Percentiles rank a stretch among this genome's conserved stretches.
These are phyloP conservation scores for Dittrichia graveolens DNA, from an alignment of 129 eudicot species.

Conservation along the genomic window DNA sequence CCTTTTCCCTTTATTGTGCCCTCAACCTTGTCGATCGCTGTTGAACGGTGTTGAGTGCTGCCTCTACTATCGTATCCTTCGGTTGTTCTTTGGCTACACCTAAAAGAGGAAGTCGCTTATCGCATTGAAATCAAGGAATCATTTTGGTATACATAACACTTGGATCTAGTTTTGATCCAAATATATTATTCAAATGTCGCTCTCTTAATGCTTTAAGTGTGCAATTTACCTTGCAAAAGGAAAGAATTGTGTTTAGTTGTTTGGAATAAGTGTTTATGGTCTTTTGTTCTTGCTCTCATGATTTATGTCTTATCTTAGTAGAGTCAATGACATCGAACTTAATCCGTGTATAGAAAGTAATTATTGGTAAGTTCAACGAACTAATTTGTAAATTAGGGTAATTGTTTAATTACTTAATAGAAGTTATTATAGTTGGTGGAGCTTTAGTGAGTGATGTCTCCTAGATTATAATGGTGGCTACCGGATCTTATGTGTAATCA, in stretches of 20 bases:
- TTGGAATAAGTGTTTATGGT: conserved; percentile 11
- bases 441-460: background rate
- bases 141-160: background rate
- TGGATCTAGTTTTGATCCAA: conserved; percentile 13
- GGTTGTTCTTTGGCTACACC: conserved; percentile 9
- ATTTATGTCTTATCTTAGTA: conserved; percentile 8
- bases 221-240: conserved; percentile 13
- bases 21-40: conserved; percentile 13
- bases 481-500: background rate
- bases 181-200: background rate
- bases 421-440: conserved; percentile 16
- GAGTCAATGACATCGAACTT: conserved; percentile 15
- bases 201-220: background rate
- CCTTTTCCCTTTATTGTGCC: conserved; percentile 25
- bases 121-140: conserved; percentile 23
- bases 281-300: conserved; percentile 5
- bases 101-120: conserved; percentile 16
- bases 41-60: background rate
- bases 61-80: conserved; percentile 11
- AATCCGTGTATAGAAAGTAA: background rate
- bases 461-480: conserved; percentile 9
- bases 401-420: conserved; percentile 8
- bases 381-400: conserved; percentile 2
- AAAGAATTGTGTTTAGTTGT: conserved; percentile 5
- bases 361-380: conserved; percentile 17